Percentiles rank a stretch among this genome's conserved stretches.
phyloP scores from a whole-genome alignment of 164 flowering plant species.

The Taxillus chinensis region DNA sequence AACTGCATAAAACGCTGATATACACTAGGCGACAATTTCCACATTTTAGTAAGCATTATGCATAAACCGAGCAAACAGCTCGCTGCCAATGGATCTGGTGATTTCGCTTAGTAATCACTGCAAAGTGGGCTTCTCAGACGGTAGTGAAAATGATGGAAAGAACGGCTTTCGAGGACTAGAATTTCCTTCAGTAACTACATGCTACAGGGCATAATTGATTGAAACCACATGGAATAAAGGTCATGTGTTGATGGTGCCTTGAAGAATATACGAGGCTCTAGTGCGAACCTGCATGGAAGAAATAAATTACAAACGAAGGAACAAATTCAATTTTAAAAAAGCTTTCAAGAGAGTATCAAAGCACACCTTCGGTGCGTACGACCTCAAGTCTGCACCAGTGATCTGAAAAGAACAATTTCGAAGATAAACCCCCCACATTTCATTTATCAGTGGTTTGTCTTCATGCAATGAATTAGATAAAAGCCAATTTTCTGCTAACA shows the following conservation, averaged over 20 bases:
- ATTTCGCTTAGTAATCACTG: too few relatives aligned
- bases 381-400: slow-evolving; percentile 58
- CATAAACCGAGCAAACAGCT: too few relatives aligned
- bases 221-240: background rate
- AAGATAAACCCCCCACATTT: slow-evolving; percentile 57
- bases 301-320: background rate
- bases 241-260: slow-evolving; percentile 26
- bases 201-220: too few relatives aligned
- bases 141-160: too few relatives aligned
- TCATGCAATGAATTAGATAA: slow-evolving; percentile 23
- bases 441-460: slow-evolving; percentile 27
- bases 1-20: too few relatives aligned
- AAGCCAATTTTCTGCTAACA: slow-evolving; percentile 71
- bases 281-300: slow-evolving; percentile 55
- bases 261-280: slow-evolving; percentile 71
- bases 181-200: too few relatives aligned
- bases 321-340: background rate
- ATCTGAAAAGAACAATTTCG: slow-evolving; percentile 72
- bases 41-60: too few relatives aligned
- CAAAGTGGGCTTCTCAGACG: too few relatives aligned
- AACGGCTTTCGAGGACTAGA: too few relatives aligned
- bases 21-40: too few relatives aligned
- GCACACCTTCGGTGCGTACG: slow-evolving; percentile 70
- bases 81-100: too few relatives aligned
- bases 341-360: slow-evolving; percentile 1